Conservation (phyloP, 306 rosid species). For the Dalbergia cultrata region DNA sequence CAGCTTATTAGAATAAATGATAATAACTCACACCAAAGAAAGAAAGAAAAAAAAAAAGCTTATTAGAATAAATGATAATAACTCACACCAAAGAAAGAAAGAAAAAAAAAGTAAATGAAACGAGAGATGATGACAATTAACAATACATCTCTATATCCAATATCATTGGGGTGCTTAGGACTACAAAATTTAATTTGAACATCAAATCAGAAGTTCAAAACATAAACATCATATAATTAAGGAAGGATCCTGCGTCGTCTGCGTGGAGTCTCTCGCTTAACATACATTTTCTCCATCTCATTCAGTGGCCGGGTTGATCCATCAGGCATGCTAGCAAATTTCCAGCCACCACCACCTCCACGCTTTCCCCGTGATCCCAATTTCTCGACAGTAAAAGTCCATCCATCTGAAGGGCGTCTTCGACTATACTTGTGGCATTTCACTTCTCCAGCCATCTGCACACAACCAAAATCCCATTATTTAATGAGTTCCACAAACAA, state of each 20-base stretch:
- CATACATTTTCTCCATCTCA: slow-evolving; percentile 91
- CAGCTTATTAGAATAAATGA: slow-evolving; percentile 25
- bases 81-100: too few species aligned
- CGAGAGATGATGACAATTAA: background rate
- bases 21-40: slow-evolving; percentile 36
- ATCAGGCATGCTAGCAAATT: slow-evolving; percentile 84
- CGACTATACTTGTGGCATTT: slow-evolving; percentile 83
- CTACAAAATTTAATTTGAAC: slow-evolving; percentile 35
- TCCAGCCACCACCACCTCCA: slow-evolving; percentile 92
- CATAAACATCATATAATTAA: slow-evolving; percentile 37
- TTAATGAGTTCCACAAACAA: slow-evolving; percentile 34
- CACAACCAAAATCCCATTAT: slow-evolving; percentile 45
- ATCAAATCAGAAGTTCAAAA: slow-evolving; percentile 21
- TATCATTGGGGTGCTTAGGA: slow-evolving; percentile 34
- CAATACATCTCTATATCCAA: slow-evolving; percentile 33
- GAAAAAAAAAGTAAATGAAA: background rate
- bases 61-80: slow-evolving; percentile 20
- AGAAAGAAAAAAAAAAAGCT: too few species aligned
- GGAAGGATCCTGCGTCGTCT: slow-evolving; percentile 86
- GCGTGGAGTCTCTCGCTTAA: slow-evolving; percentile 85
- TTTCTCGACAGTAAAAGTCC: slow-evolving; percentile 88
- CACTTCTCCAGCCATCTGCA: slow-evolving; percentile 88
- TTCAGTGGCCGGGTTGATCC: slow-evolving; percentile 90
- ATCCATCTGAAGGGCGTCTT: slow-evolving; percentile 76
- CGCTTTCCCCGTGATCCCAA: slow-evolving; percentile 82